Evolutionary conservation across 1,284 basidiomycete species (phyloP).

Genomic region (Acaromyces ingoldii): DNA sequence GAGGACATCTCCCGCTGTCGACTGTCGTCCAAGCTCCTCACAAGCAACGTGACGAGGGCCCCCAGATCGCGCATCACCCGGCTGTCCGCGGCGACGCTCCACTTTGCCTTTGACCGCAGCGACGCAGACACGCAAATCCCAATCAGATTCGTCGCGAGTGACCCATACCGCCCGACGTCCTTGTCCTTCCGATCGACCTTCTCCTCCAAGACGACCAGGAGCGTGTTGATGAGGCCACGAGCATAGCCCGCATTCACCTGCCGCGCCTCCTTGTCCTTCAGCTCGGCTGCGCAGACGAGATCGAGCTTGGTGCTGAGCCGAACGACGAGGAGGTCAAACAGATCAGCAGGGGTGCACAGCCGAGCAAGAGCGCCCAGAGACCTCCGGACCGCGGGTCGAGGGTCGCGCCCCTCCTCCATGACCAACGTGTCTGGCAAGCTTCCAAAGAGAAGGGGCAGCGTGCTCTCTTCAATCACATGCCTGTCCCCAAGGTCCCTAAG

Average conservation of each 20-base stretch:
- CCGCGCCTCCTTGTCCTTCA: conserved; percentile 10
- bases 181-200: conserved; percentile 20
- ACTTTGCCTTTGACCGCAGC: background rate
- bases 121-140: conserved; percentile 13
- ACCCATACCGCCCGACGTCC: conserved; percentile 29
- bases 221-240: conserved; percentile 36
- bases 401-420: background rate
- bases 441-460: conserved; percentile 34
- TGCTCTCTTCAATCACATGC: conserved; percentile 65
- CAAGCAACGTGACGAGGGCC: conserved; percentile 26
- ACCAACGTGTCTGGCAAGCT: conserved; percentile 26
- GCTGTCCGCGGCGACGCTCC: conserved; percentile 18
- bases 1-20: conserved; percentile 25
- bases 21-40: conserved; percentile 18
- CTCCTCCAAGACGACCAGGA: conserved; percentile 39
- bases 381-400: conserved; percentile 56
- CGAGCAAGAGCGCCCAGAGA: conserved; percentile 68
- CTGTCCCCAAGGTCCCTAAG: conserved; percentile 53
- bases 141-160: conserved; percentile 29
- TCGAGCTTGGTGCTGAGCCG: conserved; percentile 76
- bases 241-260: conserved; percentile 42
- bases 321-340: conserved; percentile 80
- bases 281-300: conserved; percentile 62
- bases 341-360: conserved; percentile 68
- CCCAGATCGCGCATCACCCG: conserved; percentile 30